A percentile compares a stretch with the other conserved stretches of the same genome.
Evolutionary conservation across 495 filamentous ascomycete genomes (phyloP).

Genomic region (Xylaria castorea): DNA sequence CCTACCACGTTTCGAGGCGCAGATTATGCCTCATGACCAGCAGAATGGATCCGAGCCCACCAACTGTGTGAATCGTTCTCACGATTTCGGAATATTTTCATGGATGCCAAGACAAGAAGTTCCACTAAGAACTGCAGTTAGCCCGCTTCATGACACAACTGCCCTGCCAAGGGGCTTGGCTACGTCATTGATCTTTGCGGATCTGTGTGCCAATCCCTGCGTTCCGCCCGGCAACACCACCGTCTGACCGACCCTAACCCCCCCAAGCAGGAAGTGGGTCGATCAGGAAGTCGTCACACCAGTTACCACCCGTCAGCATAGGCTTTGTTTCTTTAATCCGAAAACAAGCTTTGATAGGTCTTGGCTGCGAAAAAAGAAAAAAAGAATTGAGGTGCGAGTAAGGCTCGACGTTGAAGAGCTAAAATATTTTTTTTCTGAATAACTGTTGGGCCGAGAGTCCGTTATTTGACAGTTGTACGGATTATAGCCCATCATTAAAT

Average conservation of each 20-base stretch:
- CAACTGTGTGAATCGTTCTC: conserved; percentile 3
- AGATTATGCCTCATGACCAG: conserved; percentile 7
- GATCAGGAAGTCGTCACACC: no score
- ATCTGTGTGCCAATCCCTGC: conserved; percentile 17
- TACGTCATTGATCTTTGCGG: conserved; percentile 11
- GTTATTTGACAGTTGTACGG: no score
- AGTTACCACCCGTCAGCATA: no score
- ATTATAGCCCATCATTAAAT: no score
- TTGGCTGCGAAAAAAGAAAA: no score
- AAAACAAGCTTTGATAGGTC: no score
- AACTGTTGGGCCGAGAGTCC: no score
- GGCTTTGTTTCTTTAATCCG: no score
- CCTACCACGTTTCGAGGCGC: not conserved
- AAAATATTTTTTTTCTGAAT: no score
- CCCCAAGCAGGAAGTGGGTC: not conserved
- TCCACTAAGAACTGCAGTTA: not conserved
- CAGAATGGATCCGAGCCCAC: conserved; percentile 3
- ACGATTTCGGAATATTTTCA: not conserved
- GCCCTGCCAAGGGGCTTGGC: conserved; percentile 12
- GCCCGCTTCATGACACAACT: not conserved
- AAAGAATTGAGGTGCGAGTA: no score
- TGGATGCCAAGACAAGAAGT: not conserved
- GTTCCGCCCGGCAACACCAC: not conserved
- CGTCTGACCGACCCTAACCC: not conserved
- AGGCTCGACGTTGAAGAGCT: no score